Conservation (phyloP, 805 yeast species). For the Starmerella khaoyaiensis region DNA sequence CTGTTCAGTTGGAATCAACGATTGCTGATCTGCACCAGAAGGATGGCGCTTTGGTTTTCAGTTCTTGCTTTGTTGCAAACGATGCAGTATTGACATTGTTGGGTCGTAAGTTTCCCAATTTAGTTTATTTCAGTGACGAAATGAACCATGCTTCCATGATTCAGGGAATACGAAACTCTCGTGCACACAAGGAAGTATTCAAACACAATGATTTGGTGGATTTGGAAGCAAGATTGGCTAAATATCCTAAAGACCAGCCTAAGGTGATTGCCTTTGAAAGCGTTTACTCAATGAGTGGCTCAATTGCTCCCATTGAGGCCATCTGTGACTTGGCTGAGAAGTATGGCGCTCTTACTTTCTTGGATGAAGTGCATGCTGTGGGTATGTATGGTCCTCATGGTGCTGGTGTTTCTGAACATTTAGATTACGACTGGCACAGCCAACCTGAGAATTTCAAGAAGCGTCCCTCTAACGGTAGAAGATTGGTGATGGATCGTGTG, state of each 20-base stretch:
- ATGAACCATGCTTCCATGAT: conserved; percentile 97
- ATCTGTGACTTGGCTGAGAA: conserved; percentile 94
- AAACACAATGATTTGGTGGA: conserved; percentile 81
- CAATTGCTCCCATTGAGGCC: conserved; percentile 82
- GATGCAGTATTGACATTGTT: conserved; percentile 85
- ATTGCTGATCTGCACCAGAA: conserved; percentile 85
- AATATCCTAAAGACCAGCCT: conserved; percentile 77
- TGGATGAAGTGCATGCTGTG: conserved; percentile 98
- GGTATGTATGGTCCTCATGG: conserved; percentile 99
- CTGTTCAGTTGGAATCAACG: conserved; percentile 76
- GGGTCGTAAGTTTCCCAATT: conserved; percentile 79
- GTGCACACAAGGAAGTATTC: conserved; percentile 77
- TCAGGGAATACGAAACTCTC: conserved; percentile 83
- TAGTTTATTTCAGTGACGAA: conserved; percentile 86
- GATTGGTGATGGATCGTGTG: conserved; percentile 60
- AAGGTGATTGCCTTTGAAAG: conserved; percentile 94
- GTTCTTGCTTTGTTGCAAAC: conserved; percentile 93
- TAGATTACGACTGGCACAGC: conserved; percentile 59
- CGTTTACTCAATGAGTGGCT: conserved; percentile 97
- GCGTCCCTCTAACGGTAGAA: neutral
- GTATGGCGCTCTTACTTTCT: conserved; percentile 91
- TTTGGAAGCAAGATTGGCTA: conserved; percentile 62
- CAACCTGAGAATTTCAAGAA: neutral
- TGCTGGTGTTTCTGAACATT: conserved; percentile 98
- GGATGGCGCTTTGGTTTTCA: conserved; percentile 87